Percentiles rank a stretch among this genome's conserved stretches.
These are phyloP conservation scores for Colletotrichum sp. DNA, from an alignment of 2,329 filamentous ascomycete species.

Conservation along the genomic window DNA sequence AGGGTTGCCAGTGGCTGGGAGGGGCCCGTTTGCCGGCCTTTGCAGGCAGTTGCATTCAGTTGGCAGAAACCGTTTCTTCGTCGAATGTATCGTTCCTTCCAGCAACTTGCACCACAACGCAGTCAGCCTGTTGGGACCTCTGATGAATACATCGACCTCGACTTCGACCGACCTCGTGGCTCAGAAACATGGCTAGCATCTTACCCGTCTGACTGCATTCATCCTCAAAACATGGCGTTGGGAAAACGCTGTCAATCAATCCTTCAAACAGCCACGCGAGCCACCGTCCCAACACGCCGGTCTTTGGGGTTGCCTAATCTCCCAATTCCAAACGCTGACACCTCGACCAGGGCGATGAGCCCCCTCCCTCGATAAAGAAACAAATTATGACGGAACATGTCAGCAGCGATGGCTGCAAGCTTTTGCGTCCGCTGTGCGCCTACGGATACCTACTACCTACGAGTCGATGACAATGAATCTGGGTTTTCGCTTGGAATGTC, in stretches of 20 bases:
- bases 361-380: background rate
- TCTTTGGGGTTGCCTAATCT: background rate
- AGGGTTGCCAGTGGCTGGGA: constrained; percentile 16
- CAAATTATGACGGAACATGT: background rate
- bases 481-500: background rate
- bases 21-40: constrained; percentile 8
- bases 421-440: background rate
- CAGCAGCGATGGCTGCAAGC: background rate
- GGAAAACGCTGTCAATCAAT: background rate
- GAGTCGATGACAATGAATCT: constrained; percentile 13
- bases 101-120: background rate
- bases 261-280: background rate
- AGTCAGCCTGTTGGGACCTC: background rate
- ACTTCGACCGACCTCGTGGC: background rate
- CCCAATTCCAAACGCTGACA: background rate
- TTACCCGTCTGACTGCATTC: background rate
- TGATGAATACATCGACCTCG: background rate
- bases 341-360: background rate
- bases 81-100: background rate
- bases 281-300: background rate
- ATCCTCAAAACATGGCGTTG: background rate
- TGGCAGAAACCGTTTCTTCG: background rate
- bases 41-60: background rate
- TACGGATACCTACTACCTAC: background rate
- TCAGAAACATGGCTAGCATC: background rate